These are phyloP conservation scores for Yamadazyma triangularis DNA, from an alignment of 1,139 yeast genomes.

Conservation along the genomic window DNA sequence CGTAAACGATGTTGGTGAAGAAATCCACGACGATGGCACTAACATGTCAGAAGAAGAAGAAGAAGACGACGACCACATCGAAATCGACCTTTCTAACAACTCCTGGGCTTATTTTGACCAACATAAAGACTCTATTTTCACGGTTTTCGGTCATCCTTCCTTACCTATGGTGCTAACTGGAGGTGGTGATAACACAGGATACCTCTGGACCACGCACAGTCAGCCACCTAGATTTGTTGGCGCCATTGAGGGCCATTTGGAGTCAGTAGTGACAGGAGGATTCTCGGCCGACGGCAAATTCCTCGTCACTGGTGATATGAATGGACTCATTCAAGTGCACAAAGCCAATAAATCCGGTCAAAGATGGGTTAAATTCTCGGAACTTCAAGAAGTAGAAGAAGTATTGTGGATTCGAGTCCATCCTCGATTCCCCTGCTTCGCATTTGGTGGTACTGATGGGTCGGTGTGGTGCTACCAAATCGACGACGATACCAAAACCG, in stretches of 20 bases:
- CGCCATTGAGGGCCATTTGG: constrained; percentile 74
- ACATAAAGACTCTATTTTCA: constrained; percentile 80
- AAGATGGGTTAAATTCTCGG: constrained; percentile 68
- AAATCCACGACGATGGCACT: constrained; percentile 29
- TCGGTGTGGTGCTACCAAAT: constrained; percentile 91
- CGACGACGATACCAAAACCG: constrained; percentile 47
- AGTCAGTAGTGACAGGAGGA: constrained; percentile 79
- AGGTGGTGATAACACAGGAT: constrained; percentile 90
- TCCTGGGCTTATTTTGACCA: constrained; percentile 85
- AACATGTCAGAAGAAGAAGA: constrained; percentile 58
- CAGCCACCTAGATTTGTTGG: constrained; percentile 78
- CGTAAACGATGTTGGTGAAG: constrained; percentile 17
- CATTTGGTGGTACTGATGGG: constrained; percentile 93
- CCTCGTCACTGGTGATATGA: constrained; percentile 90
- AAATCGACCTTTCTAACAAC: constrained; percentile 77
- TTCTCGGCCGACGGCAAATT: constrained; percentile 80
- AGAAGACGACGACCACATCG: constrained; percentile 28
- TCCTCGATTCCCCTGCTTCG: constrained; percentile 71
- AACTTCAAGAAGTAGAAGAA: constrained; percentile 83
- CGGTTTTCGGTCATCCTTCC: constrained; percentile 73
- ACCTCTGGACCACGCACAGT: constrained; percentile 86
- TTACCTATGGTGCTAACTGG: constrained; percentile 75
- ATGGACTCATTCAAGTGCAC: constrained; percentile 76
- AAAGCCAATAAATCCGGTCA: constrained; percentile 71
- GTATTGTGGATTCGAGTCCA: constrained; percentile 72